These are phyloP conservation scores for Moesziomyces sp. DNA, from an alignment of 1,284 basidiomycete species.

Conservation along the genomic window DNA sequence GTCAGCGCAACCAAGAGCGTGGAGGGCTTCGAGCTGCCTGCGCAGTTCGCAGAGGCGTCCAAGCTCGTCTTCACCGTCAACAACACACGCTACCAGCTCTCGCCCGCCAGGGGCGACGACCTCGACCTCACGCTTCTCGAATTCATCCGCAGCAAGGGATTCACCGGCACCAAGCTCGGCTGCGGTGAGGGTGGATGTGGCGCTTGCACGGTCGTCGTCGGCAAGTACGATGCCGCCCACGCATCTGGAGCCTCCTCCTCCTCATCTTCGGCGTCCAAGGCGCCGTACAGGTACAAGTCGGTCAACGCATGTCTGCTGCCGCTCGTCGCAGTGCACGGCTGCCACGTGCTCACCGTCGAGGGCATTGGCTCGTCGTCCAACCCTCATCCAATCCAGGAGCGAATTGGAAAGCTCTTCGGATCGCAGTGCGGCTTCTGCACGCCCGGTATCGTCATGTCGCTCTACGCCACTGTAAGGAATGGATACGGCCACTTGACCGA, in stretches of 20 bases:
- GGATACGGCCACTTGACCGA: slow-evolving; percentile 59
- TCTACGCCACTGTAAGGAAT: slow-evolving; percentile 67
- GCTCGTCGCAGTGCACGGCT: slow-evolving; percentile 65
- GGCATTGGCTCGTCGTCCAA: slow-evolving; percentile 65
- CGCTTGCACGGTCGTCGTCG: slow-evolving; percentile 66
- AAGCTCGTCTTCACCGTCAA: slow-evolving; percentile 53
- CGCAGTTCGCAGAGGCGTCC: slow-evolving; percentile 21
- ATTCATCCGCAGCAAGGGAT: slow-evolving; percentile 65
- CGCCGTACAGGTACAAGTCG: slow-evolving; percentile 62
- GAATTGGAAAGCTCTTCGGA: slow-evolving; percentile 66
- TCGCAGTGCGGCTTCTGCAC: slow-evolving; percentile 67
- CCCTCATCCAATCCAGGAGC: slow-evolving; percentile 68
- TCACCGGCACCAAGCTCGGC: slow-evolving; percentile 68
- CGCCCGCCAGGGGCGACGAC: slow-evolving; percentile 37
- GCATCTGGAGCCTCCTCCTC: slow-evolving; percentile 7
- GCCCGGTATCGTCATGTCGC: slow-evolving; percentile 67
- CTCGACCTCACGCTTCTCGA: slow-evolving; percentile 64
- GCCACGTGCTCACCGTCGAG: slow-evolving; percentile 68
- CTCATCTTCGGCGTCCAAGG: slow-evolving; percentile 2
- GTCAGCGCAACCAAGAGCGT: slow-evolving; percentile 18
- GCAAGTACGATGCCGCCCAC: slow-evolving; percentile 28
- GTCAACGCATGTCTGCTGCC: slow-evolving; percentile 69
- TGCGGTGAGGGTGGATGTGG: slow-evolving; percentile 69
- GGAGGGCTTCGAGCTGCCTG: slow-evolving; percentile 43
- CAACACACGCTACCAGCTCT: slow-evolving; percentile 46